Conservation (phyloP, 768 basidiomycete species). For the Floccularia luteovirens region DNA sequence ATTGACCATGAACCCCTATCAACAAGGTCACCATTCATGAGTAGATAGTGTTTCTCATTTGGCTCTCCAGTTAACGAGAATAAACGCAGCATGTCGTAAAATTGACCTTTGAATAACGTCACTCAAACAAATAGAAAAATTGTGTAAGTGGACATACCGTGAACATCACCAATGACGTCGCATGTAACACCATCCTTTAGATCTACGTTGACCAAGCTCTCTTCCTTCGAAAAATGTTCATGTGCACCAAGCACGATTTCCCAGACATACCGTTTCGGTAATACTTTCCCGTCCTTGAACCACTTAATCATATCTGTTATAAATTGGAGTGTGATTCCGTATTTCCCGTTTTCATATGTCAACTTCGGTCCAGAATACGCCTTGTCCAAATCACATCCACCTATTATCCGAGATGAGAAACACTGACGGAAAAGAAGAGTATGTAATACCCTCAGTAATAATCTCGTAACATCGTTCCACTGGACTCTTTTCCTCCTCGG, state of each 20-base stretch:
- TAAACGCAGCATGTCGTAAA: conserved; percentile 88
- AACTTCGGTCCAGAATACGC: conserved; percentile 74
- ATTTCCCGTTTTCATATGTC: conserved; percentile 53
- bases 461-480: conserved; percentile 72
- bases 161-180: conserved; percentile 95
- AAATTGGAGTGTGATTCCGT: conserved; percentile 69
- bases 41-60: conserved; percentile 71
- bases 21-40: conserved; percentile 96
- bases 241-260: conserved; percentile 90
- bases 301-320: conserved; percentile 80
- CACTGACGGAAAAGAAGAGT: not conserved
- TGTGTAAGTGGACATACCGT: conserved; percentile 46
- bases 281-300: conserved; percentile 93
- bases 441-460: conserved; percentile 59
- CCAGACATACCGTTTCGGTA: conserved; percentile 89
- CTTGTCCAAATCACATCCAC: conserved; percentile 73
- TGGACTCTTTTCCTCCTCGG: conserved; percentile 81
- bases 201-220: conserved; percentile 71
- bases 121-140: conserved; percentile 2
- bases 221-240: conserved; percentile 65
- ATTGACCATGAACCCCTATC: conserved; percentile 96
- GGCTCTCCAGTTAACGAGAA: conserved; percentile 83
- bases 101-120: conserved; percentile 61
- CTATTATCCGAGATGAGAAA: conserved; percentile 22
- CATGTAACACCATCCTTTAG: conserved; percentile 73